Base-by-base conservation (phyloP, 208 protist species). In the Trypanosoma vivax region DNA sequence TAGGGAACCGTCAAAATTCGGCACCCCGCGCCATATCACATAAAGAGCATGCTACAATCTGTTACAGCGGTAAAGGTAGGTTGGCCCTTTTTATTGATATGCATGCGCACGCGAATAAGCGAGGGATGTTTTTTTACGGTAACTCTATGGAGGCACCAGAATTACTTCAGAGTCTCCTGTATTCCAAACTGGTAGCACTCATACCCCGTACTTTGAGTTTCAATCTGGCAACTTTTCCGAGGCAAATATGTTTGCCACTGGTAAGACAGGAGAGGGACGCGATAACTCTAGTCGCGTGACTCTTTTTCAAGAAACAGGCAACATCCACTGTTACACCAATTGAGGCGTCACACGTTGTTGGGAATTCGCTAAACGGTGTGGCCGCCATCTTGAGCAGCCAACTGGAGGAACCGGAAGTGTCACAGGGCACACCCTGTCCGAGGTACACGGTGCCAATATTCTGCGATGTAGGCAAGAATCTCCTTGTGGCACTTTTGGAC, bases 61-160 rank as follows among this genome's bases (percentile, higher is more conserved):
- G 56, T 95, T 11, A 42, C 58, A 18, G 33, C 19, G 14, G 38
- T 50, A 38, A 74, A 70, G 27, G 49, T 19, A 49, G 57, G 25
- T 62, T 97, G 4, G 54, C 70, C 5, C 55, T 96, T 34, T 96
- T 84, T 67, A 65, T 98, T 28, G 95, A 98, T 65, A 91, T 96
- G 69, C 95, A 98, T 64, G 92, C 88, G 1, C 95, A 98, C 69
- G 89, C 95, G 21, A 96, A 86, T 67, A 90, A 92, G 50, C 56
- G 85, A 18, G 93, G 95, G 35, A 84, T 79, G 31, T 98, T 98
- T 68, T 88, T 98, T 28, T 98, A 95, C 58, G 95, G 92, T 43
- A 98, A 97, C 60, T 71, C 66, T 28, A 79, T 96, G 69, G 43
- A 71, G 16, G 55, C 72, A 2, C 53, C 50, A 19, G 65, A 73